phyloP scores from a whole-genome alignment of 1,139 yeast species.

The Yamadazyma epiphylla region DNA sequence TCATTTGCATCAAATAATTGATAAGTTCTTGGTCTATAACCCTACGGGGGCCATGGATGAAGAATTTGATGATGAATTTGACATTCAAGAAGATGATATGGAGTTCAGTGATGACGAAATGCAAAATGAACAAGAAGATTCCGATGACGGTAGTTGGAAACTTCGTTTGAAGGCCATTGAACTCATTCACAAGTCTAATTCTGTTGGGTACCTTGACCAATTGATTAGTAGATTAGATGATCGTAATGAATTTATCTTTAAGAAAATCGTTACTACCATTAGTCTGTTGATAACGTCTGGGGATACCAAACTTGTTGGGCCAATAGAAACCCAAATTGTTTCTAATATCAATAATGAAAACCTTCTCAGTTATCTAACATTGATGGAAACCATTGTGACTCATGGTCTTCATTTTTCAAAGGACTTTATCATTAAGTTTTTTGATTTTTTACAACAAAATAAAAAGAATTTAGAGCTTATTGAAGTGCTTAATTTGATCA shows the following conservation, averaged over 20 bases:
- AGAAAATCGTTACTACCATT: slow-evolving; percentile 30
- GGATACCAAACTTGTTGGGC: slow-evolving; percentile 2
- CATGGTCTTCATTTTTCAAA: slow-evolving; percentile 3
- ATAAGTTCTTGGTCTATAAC: slow-evolving; percentile 48
- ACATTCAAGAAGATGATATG: slow-evolving; percentile 21
- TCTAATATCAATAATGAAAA: slow-evolving; percentile 10
- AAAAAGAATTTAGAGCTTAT: slow-evolving; percentile 11
- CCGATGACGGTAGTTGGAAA: slow-evolving; percentile 68
- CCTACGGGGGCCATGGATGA: slow-evolving; percentile 45
- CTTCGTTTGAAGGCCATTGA: slow-evolving; percentile 55
- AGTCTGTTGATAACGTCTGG: slow-evolving; percentile 3
- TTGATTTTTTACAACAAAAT: slow-evolving; percentile 9
- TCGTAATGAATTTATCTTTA: slow-evolving; percentile 36
- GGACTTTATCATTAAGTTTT: slow-evolving; percentile 6
- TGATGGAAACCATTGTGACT: slow-evolving; percentile 7
- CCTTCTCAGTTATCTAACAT: slow-evolving; percentile 5
- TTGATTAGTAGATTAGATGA: slow-evolving; percentile 25
- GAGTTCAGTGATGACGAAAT: slow-evolving; percentile 40
- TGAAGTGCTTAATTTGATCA: slow-evolving; percentile 10
- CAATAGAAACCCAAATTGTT: slow-evolving; percentile 8
- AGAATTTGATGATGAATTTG: slow-evolving; percentile 24
- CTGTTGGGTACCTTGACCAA: slow-evolving; percentile 4
- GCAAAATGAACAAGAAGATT: slow-evolving; percentile 13
- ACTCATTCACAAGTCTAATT: slow-evolving; percentile 23
- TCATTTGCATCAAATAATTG: slow-evolving; percentile 12